Percentiles rank a stretch among this genome's conserved stretches.
Conservation (phyloP, 2,329 filamentous ascomycete genomes). For the Cyphellophora attinorum region DNA sequence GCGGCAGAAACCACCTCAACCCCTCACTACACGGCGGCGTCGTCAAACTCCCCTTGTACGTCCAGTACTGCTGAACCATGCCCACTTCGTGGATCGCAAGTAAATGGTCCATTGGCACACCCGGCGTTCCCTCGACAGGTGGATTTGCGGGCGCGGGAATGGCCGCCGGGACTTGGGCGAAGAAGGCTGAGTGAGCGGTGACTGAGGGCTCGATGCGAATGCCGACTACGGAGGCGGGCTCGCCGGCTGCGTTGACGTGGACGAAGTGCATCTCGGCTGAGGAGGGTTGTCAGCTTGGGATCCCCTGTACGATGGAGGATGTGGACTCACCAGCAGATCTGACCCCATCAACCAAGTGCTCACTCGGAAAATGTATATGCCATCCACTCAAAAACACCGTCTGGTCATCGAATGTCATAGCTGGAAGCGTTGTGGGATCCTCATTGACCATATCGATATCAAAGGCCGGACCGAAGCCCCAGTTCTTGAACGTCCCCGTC, state of each 20-base stretch:
- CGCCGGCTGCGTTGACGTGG: slow-evolving; percentile 32
- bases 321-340: slow-evolving; percentile 16
- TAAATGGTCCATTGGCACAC: slow-evolving; percentile 10
- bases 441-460: slow-evolving; percentile 25
- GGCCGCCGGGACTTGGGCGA: slow-evolving; percentile 32
- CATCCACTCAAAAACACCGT: slow-evolving; percentile 40
- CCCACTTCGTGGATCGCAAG: slow-evolving; percentile 13
- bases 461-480: slow-evolving; percentile 40
- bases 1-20: slow-evolving; percentile 37
- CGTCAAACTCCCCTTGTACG: slow-evolving; percentile 51
- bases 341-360: slow-evolving; percentile 36
- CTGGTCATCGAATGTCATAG: slow-evolving; percentile 36
- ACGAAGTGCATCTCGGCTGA: slow-evolving; percentile 42
- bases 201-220: slow-evolving; percentile 32
- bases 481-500: slow-evolving; percentile 37
- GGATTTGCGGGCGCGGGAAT: slow-evolving; percentile 32
- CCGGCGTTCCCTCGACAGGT: slow-evolving; percentile 15
- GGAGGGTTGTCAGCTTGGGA: too few species aligned
- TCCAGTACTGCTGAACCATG: slow-evolving; percentile 26
- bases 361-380: slow-evolving; percentile 43
- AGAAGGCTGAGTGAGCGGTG: slow-evolving; percentile 18
- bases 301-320: too few species aligned
- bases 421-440: slow-evolving; percentile 30
- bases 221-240: slow-evolving; percentile 36
- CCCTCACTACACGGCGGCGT: slow-evolving; percentile 54